Conservation (phyloP, 1,284 basidiomycete genomes). For the Sanghuangporus baumii region DNA sequence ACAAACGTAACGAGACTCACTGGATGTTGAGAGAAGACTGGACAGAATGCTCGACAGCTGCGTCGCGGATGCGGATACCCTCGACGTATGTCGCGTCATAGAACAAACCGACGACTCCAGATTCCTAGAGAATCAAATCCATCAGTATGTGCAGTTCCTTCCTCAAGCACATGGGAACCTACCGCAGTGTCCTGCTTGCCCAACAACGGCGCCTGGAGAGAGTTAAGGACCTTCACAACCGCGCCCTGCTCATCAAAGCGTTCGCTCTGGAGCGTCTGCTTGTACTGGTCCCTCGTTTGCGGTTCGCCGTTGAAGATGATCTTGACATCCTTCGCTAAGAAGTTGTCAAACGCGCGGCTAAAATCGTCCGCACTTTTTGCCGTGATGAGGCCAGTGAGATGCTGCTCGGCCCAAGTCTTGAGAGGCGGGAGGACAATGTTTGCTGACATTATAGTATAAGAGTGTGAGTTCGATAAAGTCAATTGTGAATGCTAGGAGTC, state of each 20-base stretch:
- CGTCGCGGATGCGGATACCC: slow-evolving; percentile 9
- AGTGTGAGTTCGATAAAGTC: neutral
- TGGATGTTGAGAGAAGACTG: slow-evolving; percentile 17
- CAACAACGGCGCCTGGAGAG: slow-evolving; percentile 3
- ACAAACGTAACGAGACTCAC: neutral
- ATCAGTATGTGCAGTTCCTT: neutral
- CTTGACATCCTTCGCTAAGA: slow-evolving; percentile 24
- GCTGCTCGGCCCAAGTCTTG: slow-evolving; percentile 23
- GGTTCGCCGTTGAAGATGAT: slow-evolving; percentile 28
- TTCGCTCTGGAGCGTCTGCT: slow-evolving; percentile 25
- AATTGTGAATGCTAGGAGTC: neutral
- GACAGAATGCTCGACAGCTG: slow-evolving; percentile 9
- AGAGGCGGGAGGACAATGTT: slow-evolving; percentile 18
- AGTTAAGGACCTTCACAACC: slow-evolving; percentile 22
- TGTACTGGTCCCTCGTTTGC: slow-evolving; percentile 28
- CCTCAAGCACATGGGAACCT: neutral
- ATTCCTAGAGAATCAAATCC: neutral
- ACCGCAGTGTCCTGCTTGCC: slow-evolving; percentile 9
- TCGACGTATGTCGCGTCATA: slow-evolving; percentile 16
- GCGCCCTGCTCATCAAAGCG: slow-evolving; percentile 27
- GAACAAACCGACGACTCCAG: slow-evolving; percentile 14
- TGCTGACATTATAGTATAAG: slow-evolving; percentile 3
- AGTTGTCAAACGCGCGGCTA: slow-evolving; percentile 24
- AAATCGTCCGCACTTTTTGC: slow-evolving; percentile 22
- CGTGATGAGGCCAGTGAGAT: slow-evolving; percentile 22